Evolutionary conservation across 192 early-diverging fungal species (phyloP).

Genomic region (Phycomyces blakesleeanus): DNA sequence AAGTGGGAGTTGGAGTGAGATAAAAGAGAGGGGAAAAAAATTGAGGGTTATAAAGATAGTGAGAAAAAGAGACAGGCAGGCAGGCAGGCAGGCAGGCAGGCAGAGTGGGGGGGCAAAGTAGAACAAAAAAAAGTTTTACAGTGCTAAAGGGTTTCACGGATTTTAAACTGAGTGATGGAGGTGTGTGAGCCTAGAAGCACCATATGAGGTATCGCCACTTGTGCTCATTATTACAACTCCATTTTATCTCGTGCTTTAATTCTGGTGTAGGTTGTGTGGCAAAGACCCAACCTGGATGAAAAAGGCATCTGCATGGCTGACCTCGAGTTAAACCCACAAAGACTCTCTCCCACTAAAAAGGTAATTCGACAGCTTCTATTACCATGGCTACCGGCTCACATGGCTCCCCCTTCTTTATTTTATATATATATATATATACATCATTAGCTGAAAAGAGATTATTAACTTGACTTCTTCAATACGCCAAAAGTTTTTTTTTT

Average conservation of each 20-base stretch:
- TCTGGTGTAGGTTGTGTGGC: not conserved
- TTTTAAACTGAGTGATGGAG: too few species aligned
- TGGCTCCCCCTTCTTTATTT: too few species aligned
- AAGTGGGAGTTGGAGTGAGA: too few species aligned
- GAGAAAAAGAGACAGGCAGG: too few species aligned
- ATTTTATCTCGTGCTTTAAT: not conserved
- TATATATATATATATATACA: too few species aligned
- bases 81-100: not conserved
- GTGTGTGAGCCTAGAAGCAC: not conserved
- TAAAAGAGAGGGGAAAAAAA: too few species aligned
- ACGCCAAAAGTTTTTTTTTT: not conserved
- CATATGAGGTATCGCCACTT: constrained; percentile 1
- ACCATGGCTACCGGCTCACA: too few species aligned
- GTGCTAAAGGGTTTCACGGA: not conserved
- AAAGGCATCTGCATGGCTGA: not conserved
- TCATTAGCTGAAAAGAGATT: too few species aligned
- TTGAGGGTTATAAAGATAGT: not conserved
- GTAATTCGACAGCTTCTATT: not conserved
- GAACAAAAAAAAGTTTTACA: not conserved
- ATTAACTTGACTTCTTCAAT: too few species aligned
- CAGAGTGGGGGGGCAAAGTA: not conserved
- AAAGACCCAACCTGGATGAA: not conserved
- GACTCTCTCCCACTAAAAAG: not conserved
- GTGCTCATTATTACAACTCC: constrained; percentile 1
- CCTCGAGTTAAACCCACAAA: not conserved